These are phyloP conservation scores for Amauroascus verrucosus DNA, from an alignment of 2,329 filamentous ascomycete species.

Conservation along the genomic window DNA sequence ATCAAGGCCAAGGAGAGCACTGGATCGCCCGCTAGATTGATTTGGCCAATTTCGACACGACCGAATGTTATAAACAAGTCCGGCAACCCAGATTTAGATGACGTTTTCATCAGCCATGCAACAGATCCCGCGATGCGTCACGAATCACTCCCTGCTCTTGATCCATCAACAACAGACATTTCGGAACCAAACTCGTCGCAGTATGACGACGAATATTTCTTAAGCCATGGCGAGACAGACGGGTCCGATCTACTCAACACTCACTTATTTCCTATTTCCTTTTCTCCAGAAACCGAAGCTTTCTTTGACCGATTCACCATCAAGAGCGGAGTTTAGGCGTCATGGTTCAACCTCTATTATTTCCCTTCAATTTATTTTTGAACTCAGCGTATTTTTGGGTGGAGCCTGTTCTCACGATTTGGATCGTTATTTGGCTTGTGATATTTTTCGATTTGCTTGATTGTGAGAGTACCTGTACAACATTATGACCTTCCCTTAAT, in stretches of 20 bases:
- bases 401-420: not conserved
- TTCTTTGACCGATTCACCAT: constrained; percentile 15
- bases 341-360: not conserved
- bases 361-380: not conserved
- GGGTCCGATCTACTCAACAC: constrained; percentile 9
- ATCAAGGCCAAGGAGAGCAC: constrained; percentile 11
- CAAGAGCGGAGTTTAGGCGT: constrained; percentile 3
- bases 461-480: constrained; percentile 5
- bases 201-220: constrained; percentile 29
- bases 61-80: constrained; percentile 29
- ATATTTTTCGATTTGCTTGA: not conserved
- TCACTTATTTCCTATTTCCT: constrained; percentile 11
- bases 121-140: constrained; percentile 22
- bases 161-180: constrained; percentile 25
- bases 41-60: constrained; percentile 31
- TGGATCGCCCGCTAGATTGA: constrained; percentile 22
- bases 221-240: constrained; percentile 21
- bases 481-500: constrained; percentile 6
- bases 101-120: constrained; percentile 33
- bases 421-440: not conserved
- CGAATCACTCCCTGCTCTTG: constrained; percentile 26
- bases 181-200: constrained; percentile 28
- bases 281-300: constrained; percentile 14
- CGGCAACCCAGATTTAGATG: constrained; percentile 28
- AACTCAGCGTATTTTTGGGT: not conserved